Evolutionary conservation across 306 rosid genomes (phyloP).

Genomic region (Purshia tridentata): DNA sequence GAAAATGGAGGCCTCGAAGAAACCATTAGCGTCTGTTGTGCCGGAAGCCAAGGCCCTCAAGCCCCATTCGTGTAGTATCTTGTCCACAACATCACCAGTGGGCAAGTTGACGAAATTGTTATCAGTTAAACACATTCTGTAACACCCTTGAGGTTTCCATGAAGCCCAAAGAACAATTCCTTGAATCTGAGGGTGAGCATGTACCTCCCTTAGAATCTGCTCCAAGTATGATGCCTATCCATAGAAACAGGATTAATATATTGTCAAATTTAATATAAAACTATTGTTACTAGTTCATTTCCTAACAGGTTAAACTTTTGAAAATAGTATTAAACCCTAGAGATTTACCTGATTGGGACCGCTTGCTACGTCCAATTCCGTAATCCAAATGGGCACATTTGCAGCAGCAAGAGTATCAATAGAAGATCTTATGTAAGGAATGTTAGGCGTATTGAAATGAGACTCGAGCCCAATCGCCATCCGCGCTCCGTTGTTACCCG

Average conservation of each 20-base stretch:
- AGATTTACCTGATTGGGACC: constrained; percentile 50
- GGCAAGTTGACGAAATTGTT: constrained; percentile 61
- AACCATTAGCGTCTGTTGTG: constrained; percentile 29
- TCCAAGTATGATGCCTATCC: constrained; percentile 50
- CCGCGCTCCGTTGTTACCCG: constrained; percentile 14
- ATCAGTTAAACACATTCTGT: constrained; percentile 58
- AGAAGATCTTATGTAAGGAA: constrained; percentile 63
- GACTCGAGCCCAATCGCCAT: constrained; percentile 71
- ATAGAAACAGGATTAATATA: not conserved
- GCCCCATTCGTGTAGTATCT: constrained; percentile 53
- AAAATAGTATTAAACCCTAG: too few relatives aligned
- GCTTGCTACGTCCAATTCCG: constrained; percentile 59
- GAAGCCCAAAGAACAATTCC: constrained; percentile 76
- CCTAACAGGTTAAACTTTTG: too few relatives aligned
- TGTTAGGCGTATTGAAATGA: constrained; percentile 55
- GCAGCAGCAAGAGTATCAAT: constrained; percentile 68
- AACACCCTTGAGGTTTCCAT: constrained; percentile 54
- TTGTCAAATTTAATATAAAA: too few relatives aligned
- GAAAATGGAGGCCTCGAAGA: constrained; percentile 41
- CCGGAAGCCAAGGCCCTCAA: constrained; percentile 4
- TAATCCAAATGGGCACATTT: constrained; percentile 64
- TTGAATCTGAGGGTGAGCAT: constrained; percentile 56
- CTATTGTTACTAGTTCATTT: too few relatives aligned
- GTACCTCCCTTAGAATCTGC: constrained; percentile 57
- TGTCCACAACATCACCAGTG: constrained; percentile 73